Conservation (phyloP, 1,284 basidiomycete species). For the Sporisorium exsertum region DNA sequence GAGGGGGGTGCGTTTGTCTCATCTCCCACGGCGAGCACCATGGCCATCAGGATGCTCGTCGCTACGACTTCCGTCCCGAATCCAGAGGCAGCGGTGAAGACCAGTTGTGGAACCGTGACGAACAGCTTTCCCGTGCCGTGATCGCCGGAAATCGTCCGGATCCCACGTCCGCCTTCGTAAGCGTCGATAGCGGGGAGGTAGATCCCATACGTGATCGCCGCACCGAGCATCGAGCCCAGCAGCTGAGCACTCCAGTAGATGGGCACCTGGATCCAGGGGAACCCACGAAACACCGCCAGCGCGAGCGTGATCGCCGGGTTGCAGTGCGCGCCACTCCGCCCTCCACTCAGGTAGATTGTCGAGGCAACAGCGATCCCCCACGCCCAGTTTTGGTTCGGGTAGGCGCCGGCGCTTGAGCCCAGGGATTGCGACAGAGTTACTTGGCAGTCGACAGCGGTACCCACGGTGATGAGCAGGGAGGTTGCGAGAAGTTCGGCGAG, state of each 20-base stretch:
- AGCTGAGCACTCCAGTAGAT: constrained; percentile 79
- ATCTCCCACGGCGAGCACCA: constrained; percentile 47
- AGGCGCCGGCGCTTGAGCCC: constrained; percentile 32
- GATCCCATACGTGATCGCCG: constrained; percentile 79
- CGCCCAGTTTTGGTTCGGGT: constrained; percentile 51
- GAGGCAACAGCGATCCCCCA: constrained; percentile 61
- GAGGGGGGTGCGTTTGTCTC: constrained; percentile 72
- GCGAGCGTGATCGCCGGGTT: constrained; percentile 73
- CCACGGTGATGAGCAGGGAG: constrained; percentile 54
- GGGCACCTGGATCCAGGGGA: constrained; percentile 84
- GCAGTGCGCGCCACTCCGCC: constrained; percentile 54
- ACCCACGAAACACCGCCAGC: constrained; percentile 77
- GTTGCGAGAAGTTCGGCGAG: constrained; percentile 33
- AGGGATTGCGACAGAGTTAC: constrained; percentile 49
- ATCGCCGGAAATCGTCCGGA: constrained; percentile 74
- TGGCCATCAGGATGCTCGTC: constrained; percentile 54
- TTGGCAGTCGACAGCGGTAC: constrained; percentile 61
- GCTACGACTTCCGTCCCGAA: constrained; percentile 53
- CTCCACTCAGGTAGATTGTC: constrained; percentile 57
- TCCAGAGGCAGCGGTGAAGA: constrained; percentile 32
- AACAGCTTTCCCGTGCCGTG: constrained; percentile 78
- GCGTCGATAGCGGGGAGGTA: constrained; percentile 81
- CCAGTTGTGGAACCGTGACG: constrained; percentile 74
- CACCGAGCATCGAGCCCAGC: constrained; percentile 79
- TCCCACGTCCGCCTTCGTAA: constrained; percentile 76